Evolutionary conservation across 1,284 basidiomycete genomes (phyloP), one percentile per base, ranked within the genome.

Genomic region (Ganoderma lingzhi): DNA sequence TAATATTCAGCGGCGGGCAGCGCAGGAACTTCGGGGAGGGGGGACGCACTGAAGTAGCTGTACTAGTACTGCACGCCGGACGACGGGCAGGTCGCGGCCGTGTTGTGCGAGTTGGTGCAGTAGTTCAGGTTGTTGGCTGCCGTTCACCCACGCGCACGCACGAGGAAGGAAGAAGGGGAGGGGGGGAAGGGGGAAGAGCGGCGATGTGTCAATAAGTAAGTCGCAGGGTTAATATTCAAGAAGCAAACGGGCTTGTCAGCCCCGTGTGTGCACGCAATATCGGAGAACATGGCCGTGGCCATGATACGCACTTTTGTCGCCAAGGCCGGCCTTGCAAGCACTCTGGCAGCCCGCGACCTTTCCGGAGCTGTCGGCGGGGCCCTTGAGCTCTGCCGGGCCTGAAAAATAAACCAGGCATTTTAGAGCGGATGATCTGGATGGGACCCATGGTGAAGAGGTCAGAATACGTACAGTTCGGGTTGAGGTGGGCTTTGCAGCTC

Each of bases 311-410:
- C 84, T 41, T 56, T 81, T 84, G 74, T 86, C 83, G 23, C 41
- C 79, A 41, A 90, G 79, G 73, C 88, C 87, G 15, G 88, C 88
- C 1, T 78, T 72, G 77, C 90, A 92, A 2, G 90, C 86, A 63
- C 84, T 86, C 77, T 85, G 85, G 82, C 89, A 90, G 8, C 88
- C 89, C 35, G 88, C 83, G 5, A 83, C 83, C 76, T 81, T 81
- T 8, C 90, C 89, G 41, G 79, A 77, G 3, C 84, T 79, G 76
- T 88, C 87, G 71, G 78, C 82, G 8, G 88, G 88, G 8, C 88
- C 89, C 72, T 84, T 39, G 23, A 64, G 37, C 17, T 39, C 37
- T 19, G 10, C 10, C 8, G 17, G 53, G 51, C 42, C n/a, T 45
- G 23, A 8, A 19, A 17, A 56, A 12, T 15, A 56, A 56, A 15